Base-by-base conservation (phyloP, 2,329 filamentous ascomycete genomes). In the Botrytis paeoniae region DNA sequence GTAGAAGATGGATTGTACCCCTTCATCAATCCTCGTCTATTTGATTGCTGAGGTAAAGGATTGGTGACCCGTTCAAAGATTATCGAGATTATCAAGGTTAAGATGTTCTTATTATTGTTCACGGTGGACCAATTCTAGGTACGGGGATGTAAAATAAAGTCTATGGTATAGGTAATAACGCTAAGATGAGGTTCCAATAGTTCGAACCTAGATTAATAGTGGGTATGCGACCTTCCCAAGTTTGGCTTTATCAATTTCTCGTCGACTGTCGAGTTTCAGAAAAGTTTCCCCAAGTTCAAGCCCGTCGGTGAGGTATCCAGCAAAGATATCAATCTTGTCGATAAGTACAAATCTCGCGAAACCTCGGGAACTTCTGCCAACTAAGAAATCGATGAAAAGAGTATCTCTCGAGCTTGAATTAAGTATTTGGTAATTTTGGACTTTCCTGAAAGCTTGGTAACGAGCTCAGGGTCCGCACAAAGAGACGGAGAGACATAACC, bases 181-280 rank as follows among this genome's bases (percentile, higher is more conserved):
- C 73, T 73, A 72, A 62, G 51, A 68, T 68, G 45, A 68, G 64
- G 48, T 57, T 54, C 45, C 64, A 68, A 68, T 68, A 68, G 35
- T 68, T 41, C 35, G 48, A 68, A 68, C 45, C 45, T 54, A 68
- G 51, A 68, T 54, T 29, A 39, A 54, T 12, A 39, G 35, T 68
- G 45, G 45, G n/a, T 39, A 39, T 29, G 37, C n/a, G 29, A 57
- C 48, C 35, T 35, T 41, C 65, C 16, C 51, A 18, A 57, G 37
- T 35, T 57, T 69, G 25, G 32, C 35, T 66, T 16, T 20, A 66
- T 51, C 63, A 66, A 66, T 51, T 35, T 66, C 43, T 35, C 25
- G 7, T 43, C 61, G 16, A 41, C 25, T 29, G 25, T 43, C 39
- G 16, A 57, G 51, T 57, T 57, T 57, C 51, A 57, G 63, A 35